A percentile compares a stretch with the other conserved stretches of the same genome.
Evolutionary conservation across 176 grass and related monocot genomes (phyloP).

Genomic region (Oryza punctata): DNA sequence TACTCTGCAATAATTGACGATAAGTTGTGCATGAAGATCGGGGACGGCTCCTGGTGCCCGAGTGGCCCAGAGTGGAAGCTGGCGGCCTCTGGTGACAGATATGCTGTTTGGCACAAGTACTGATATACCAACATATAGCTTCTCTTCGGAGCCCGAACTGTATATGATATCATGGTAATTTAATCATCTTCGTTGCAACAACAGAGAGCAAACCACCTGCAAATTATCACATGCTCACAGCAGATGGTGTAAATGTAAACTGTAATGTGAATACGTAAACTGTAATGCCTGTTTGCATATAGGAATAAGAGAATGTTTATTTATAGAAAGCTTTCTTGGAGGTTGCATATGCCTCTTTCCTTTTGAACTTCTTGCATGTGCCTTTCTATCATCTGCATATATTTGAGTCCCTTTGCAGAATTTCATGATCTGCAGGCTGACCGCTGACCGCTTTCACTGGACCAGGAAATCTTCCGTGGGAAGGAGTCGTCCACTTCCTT

Average conservation of each 20-base stretch:
- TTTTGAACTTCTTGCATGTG: not conserved
- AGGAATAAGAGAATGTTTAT: not conserved
- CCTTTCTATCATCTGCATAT: not conserved
- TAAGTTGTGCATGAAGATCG: slow-evolving; percentile 92
- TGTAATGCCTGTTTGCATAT: not conserved
- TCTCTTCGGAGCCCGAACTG: not conserved
- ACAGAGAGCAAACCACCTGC: not conserved
- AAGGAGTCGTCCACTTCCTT: slow-evolving; percentile 22
- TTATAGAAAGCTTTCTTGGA: not conserved
- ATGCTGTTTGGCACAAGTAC: slow-evolving; percentile 93
- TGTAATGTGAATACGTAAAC: not conserved
- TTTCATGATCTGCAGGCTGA: not conserved
- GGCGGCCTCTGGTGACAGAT: slow-evolving; percentile 65
- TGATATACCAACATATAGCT: slow-evolving; percentile 4
- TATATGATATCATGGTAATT: not conserved
- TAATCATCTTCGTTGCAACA: too few relatives aligned
- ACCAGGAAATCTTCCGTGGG: slow-evolving; percentile 16
- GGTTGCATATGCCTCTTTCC: not conserved
- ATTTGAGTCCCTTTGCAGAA: not conserved
- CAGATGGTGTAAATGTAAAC: not conserved
- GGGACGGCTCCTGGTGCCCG: slow-evolving; percentile 77
- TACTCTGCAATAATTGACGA: slow-evolving; percentile 73
- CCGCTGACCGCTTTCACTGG: not conserved
- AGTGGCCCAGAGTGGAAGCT: slow-evolving; percentile 64
- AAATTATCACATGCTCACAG: not conserved